Evolutionary conservation across 2,329 filamentous ascomycete species (phyloP), one percentile per base, ranked within the genome.

Genomic region (Hymenoscyphus linearis): DNA sequence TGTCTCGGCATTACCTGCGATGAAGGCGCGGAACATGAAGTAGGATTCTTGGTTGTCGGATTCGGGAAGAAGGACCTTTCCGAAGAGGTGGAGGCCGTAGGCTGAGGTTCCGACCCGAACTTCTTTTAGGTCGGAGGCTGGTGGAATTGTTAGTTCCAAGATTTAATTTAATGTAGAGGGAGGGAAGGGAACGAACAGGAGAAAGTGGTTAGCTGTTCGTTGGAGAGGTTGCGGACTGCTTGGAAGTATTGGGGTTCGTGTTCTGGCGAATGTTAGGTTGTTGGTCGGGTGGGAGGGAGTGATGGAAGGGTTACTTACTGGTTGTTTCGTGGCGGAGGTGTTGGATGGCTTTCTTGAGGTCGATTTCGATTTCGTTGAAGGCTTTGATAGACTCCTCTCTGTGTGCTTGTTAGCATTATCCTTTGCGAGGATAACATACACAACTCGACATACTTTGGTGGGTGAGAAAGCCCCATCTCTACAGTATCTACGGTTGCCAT

Each of bases 181-280:
- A 47, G 44, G 10, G 4, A 18, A 4, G 14, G 40, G 5, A 3
- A 47, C 3, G 44, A 25, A 50, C 44, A 18, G 18, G 44, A 66
- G 63, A 72, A 72, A 44, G 60, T 69, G 44, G 69, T 72, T 35
- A 73, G 66, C 59, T 72, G 64, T 4, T 69, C 56, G 44, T 72
- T 64, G 16, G 69, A 65, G 35, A 73, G 58, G 34, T 69, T 57
- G 6, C 61, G 40, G 35, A 79, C 79, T 2, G 79, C 76, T n/a
- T 77, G 76, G 74, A 84, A 84, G 71, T 82, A 83, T 63, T 81
- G 77, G 9, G 76, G 77, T 65, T 83, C 81, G 65, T 84, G 82
- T 67, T 83, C 44, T 80, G 81, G 52, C 3, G 3, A 18, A 25
- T 44, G 54, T 25, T 59, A 40, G 52, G 55, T 64, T 57, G 58